These are phyloP conservation scores for Zygoascus flipseniorum DNA, from an alignment of 805 yeast species.

Conservation along the genomic window DNA sequence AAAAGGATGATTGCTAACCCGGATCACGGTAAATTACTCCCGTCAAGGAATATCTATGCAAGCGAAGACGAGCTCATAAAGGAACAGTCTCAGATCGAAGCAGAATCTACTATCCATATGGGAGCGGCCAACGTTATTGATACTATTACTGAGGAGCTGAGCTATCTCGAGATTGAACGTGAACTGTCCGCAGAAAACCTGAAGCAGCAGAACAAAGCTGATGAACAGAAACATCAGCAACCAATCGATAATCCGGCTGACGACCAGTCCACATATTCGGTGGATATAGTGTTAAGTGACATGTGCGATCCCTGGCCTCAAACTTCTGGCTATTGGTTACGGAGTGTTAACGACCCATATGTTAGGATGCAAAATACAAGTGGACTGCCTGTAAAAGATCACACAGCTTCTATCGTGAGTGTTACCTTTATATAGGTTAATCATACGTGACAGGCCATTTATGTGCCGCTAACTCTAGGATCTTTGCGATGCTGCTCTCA, in stretches of 20 bases:
- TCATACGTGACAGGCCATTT: not conserved
- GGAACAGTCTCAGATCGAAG: not conserved
- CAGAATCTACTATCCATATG: not conserved
- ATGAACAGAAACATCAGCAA: not conserved
- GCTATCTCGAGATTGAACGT: not conserved
- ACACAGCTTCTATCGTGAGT: slow-evolving; percentile 63
- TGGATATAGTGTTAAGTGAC: slow-evolving; percentile 69
- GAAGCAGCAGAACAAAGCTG: not conserved
- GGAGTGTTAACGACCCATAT: slow-evolving; percentile 70
- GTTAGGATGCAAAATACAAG: slow-evolving; percentile 90
- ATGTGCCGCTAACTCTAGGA: slow-evolving; percentile 35
- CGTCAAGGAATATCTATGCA: slow-evolving; percentile 1
- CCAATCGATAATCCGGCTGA: not conserved
- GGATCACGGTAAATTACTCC: slow-evolving; percentile 18
- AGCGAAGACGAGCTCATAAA: slow-evolving; percentile 9
- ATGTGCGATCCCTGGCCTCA: slow-evolving; percentile 63
- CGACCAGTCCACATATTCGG: slow-evolving; percentile 28
- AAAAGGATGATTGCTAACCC: slow-evolving; percentile 20
- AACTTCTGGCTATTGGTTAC: slow-evolving; percentile 41
- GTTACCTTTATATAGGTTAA: not conserved
- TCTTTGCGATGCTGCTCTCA: slow-evolving; percentile 82
- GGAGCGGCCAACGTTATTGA: not conserved
- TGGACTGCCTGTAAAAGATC: slow-evolving; percentile 76
- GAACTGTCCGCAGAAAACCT: not conserved
- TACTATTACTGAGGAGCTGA: not conserved